These are phyloP conservation scores for Euphorbia pulcherrima DNA, from an alignment of 345 rosid genomes.

Conservation along the genomic window DNA sequence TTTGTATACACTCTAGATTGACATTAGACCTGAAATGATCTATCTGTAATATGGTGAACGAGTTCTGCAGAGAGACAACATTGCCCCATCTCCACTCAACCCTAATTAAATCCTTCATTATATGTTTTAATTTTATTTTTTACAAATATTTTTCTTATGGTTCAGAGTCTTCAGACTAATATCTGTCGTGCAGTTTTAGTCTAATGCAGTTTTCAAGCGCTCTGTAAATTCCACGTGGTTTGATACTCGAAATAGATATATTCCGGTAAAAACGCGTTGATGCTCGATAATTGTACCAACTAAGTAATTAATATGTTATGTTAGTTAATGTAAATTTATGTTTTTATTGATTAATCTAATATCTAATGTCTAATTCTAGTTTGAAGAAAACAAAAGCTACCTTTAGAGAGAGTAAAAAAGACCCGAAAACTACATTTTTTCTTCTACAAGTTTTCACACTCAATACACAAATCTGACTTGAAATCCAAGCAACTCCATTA, in stretches of 20 bases:
- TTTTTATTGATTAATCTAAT: background rate
- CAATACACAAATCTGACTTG: slow-evolving; percentile 40
- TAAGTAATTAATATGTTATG: no score
- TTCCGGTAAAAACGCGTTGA: no score
- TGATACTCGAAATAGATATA: no score
- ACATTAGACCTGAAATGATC: slow-evolving; percentile 43
- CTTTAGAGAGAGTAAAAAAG: slow-evolving; percentile 25
- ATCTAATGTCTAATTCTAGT: slow-evolving; percentile 12
- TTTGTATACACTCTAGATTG: slow-evolving; percentile 65
- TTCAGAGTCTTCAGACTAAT: no score
- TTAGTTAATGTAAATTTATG: no score
- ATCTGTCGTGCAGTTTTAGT: no score
- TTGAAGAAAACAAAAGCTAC: slow-evolving; percentile 25
- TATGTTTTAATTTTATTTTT: no score
- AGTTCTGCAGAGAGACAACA: slow-evolving; percentile 21
- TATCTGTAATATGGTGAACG: slow-evolving; percentile 31
- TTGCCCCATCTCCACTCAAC: slow-evolving; percentile 74
- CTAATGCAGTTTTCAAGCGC: no score
- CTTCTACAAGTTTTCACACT: slow-evolving; percentile 37
- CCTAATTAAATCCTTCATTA: slow-evolving; percentile 22
- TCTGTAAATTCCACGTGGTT: no score
- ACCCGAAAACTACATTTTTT: slow-evolving; percentile 40
- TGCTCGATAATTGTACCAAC: no score
- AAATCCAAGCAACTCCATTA: slow-evolving; percentile 53
- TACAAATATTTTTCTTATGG: no score